Percentiles rank a stretch among this genome's conserved stretches.
These are phyloP conservation scores for Hypomyces rosellus DNA, from an alignment of 2,329 filamentous ascomycete genomes.

Conservation along the genomic window DNA sequence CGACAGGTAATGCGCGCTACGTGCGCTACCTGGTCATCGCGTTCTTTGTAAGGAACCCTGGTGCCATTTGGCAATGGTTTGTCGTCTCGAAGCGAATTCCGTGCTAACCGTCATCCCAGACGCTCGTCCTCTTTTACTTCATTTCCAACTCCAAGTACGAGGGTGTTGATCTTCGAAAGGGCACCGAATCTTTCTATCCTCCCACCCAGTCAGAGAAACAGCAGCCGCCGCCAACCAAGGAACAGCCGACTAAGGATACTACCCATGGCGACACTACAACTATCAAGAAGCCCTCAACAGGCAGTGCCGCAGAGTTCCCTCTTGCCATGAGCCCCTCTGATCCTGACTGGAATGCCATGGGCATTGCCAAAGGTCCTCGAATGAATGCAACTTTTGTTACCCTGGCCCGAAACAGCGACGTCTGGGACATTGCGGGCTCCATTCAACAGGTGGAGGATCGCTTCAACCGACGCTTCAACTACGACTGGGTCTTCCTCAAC, in stretches of 20 bases:
- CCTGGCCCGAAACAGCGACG: constrained; percentile 82
- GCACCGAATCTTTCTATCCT: not conserved
- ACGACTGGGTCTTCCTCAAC: constrained; percentile 99
- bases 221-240: constrained; percentile 1
- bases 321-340: constrained; percentile 48
- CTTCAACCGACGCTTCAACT: constrained; percentile 94
- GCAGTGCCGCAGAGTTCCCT: constrained; percentile 31
- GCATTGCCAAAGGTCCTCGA: constrained; percentile 58
- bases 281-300: constrained; percentile 18
- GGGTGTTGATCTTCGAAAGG: constrained; percentile 22
- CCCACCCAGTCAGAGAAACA: not conserved
- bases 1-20: constrained; percentile 67
- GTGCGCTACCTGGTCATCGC: constrained; percentile 74
- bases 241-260: no score
- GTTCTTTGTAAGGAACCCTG: constrained; percentile 60
- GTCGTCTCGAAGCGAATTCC: no score
- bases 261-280: constrained; percentile 17
- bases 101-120: constrained; percentile 28
- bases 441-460: constrained; percentile 96
- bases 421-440: constrained; percentile 95
- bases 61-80: not conserved
- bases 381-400: constrained; percentile 98
- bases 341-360: constrained; percentile 46
- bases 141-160: constrained; percentile 56
- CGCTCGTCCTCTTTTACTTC: constrained; percentile 73